A percentile compares a stretch with the other conserved stretches of the same genome.
These are phyloP conservation scores for Pythium utonaiense DNA, from an alignment of 352 stramenopile species.

Conservation along the genomic window DNA sequence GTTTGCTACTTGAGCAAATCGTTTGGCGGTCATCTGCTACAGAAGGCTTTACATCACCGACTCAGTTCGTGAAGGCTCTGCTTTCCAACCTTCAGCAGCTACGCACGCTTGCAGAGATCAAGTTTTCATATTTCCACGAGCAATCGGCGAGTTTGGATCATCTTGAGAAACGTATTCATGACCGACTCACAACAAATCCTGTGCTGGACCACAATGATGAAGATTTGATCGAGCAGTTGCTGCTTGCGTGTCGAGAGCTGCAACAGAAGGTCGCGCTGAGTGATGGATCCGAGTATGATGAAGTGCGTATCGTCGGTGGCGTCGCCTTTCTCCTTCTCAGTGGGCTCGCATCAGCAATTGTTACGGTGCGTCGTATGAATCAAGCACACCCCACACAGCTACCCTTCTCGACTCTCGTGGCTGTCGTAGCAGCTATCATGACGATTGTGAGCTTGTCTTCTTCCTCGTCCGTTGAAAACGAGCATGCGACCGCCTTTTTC, in stretches of 20 bases:
- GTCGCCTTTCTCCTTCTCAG: slow-evolving; percentile 33
- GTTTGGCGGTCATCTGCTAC: not conserved
- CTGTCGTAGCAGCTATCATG: slow-evolving; percentile 16
- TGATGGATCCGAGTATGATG: slow-evolving; percentile 79
- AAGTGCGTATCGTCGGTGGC: slow-evolving; percentile 30
- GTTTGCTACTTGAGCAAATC: slow-evolving; percentile 54
- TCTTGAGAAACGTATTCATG: not conserved
- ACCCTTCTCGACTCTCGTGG: not conserved
- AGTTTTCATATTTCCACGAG: slow-evolving; percentile 34
- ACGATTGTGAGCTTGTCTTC: slow-evolving; percentile 70
- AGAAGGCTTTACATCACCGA: not conserved
- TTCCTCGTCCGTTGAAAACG: slow-evolving; percentile 88
- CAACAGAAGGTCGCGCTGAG: slow-evolving; percentile 53
- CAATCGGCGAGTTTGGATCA: slow-evolving; percentile 27
- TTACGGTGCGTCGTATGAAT: not conserved
- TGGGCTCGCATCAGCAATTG: slow-evolving; percentile 15
- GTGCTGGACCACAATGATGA: not conserved
- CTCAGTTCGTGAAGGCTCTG: slow-evolving; percentile 22
- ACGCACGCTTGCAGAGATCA: slow-evolving; percentile 39
- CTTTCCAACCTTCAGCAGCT: slow-evolving; percentile 67
- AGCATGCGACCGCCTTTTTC: slow-evolving; percentile 83
- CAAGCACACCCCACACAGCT: not conserved
- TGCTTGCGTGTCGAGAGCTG: slow-evolving; percentile 38
- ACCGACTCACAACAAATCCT: not conserved
- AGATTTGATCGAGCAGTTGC: slow-evolving; percentile 15